phyloP scores from a whole-genome alignment of 2,329 filamentous ascomycete species.

The Neocatenulostroma microsporum region DNA sequence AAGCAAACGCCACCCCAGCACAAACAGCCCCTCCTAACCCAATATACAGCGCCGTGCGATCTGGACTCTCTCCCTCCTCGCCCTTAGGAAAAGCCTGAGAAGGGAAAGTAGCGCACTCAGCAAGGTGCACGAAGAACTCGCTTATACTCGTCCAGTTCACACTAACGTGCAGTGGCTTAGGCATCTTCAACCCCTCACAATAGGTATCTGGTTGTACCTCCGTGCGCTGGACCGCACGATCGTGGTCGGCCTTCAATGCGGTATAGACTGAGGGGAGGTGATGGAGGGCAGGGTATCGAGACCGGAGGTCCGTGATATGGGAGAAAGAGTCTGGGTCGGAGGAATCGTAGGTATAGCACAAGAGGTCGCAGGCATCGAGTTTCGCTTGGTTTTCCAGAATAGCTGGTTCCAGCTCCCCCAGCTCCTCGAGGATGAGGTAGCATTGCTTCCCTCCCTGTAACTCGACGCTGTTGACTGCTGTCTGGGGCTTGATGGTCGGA shows the following conservation, averaged over 20 bases:
- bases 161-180: slow-evolving; percentile 85
- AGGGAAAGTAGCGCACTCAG: slow-evolving; percentile 85
- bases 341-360: slow-evolving; percentile 95
- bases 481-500: slow-evolving; percentile 89
- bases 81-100: slow-evolving; percentile 81
- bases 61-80: slow-evolving; percentile 73
- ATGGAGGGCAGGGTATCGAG: slow-evolving; percentile 73
- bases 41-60: slow-evolving; percentile 78
- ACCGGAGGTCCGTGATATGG: slow-evolving; percentile 75
- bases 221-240: slow-evolving; percentile 92
- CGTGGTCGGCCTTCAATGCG: slow-evolving; percentile 87
- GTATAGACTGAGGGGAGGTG: slow-evolving; percentile 87
- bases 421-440: slow-evolving; percentile 90
- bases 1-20: slow-evolving; percentile 50
- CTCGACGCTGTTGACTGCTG: slow-evolving; percentile 93
- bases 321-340: slow-evolving; percentile 93
- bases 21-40: slow-evolving; percentile 65
- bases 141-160: slow-evolving; percentile 90
- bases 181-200: slow-evolving; percentile 76
- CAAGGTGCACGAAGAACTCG: slow-evolving; percentile 84
- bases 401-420: slow-evolving; percentile 90
- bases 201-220: slow-evolving; percentile 90
- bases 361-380: slow-evolving; percentile 83
- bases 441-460: slow-evolving; percentile 93
- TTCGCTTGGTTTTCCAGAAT: slow-evolving; percentile 88